A percentile compares a stretch with the other conserved stretches of the same genome.
Conservation (phyloP, 768 basidiomycete species). For the Clavaria fumosa region DNA sequence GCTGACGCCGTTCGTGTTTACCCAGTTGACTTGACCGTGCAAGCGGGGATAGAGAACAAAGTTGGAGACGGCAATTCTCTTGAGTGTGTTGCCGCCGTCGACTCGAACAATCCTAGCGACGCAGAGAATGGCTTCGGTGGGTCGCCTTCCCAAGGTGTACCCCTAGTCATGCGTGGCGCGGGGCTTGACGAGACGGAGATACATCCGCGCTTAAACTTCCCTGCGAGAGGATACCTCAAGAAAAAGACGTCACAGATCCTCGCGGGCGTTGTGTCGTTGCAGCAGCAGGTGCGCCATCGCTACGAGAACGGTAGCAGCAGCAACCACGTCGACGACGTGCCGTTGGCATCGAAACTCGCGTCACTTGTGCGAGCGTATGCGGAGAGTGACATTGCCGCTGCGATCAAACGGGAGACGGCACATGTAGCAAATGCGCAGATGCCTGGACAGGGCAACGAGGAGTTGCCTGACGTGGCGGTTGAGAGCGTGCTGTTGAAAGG, state of each 20-base stretch:
- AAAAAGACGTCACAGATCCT: constrained; percentile 62
- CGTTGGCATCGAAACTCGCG: constrained; percentile 43
- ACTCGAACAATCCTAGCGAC: constrained; percentile 34
- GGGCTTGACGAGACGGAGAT: constrained; percentile 35
- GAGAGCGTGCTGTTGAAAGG: constrained; percentile 58
- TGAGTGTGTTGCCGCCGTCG: constrained; percentile 21
- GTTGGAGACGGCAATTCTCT: constrained; percentile 28
- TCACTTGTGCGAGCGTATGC: constrained; percentile 62
- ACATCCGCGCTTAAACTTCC: constrained; percentile 29
- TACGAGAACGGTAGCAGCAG: too few relatives aligned
- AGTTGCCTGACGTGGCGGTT: constrained; percentile 50
- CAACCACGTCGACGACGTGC: constrained; percentile 18
- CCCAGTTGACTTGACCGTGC: constrained; percentile 60
- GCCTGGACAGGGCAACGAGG: constrained; percentile 16
- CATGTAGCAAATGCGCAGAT: constrained; percentile 22
- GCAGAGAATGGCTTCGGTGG: constrained; percentile 50
- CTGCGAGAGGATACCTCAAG: constrained; percentile 38
- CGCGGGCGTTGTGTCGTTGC: constrained; percentile 33
- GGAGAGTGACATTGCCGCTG: constrained; percentile 45
- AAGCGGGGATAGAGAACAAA: constrained; percentile 28
- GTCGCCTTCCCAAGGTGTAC: constrained; percentile 14
- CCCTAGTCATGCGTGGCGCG: constrained; percentile 26
- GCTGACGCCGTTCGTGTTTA: constrained; percentile 4
- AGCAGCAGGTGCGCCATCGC: constrained; percentile 7
- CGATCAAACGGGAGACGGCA: constrained; percentile 47